Base-by-base conservation (phyloP, 345 rosid genomes). In the Salix dunnii region DNA sequence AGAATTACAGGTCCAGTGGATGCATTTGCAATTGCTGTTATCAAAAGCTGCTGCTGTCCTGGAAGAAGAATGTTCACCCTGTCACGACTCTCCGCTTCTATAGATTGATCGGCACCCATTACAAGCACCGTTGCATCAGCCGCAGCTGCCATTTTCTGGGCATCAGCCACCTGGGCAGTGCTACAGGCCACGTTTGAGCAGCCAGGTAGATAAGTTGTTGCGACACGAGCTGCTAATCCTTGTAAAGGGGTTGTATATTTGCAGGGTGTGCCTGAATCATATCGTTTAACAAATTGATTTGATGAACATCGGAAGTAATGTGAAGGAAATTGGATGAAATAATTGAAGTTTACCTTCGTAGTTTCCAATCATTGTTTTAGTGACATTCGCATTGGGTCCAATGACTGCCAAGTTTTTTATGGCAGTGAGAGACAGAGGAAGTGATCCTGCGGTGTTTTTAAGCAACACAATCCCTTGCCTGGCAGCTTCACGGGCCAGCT, bases 321-420 rank as follows among this genome's bases (percentile, higher is more conserved):
- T 0, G 20, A 46, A 5, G 4, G 61, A 25, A 31, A 5, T 18
- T 42, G 8, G 11, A 18, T 23, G 5, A 58, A 42, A 36, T 66
- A 18, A 5, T 17, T 0, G 46, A 21, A 1, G 17, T 13, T 42
- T 71, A 89, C 97, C 99, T 87, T 86, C 97, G 38, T 93, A 96
- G 88, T 96, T 96, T 61, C 99, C 99, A 21, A 96, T 93, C 99
- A 96, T 96, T 49, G 96, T 91, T 64, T 90, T 89, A 1, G 99
- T 93, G 82, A 87, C 98, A 76, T 96, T 88, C n/a, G 93, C 94
- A 60, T 96, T 91, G 0, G 99, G 98, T 68, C 99, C 99, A 35
- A 96, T 92, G 30, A 96, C 96, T 1, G 99, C 98, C 63, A 96
- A 68, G 25, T 84, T 81, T 78, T 88, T 91, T 30, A 87, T 85